Evolutionary conservation across 2,329 filamentous ascomycete genomes (phyloP), one percentile per base, ranked within the genome.

Genomic region (Akanthomyces uredinophilus): DNA sequence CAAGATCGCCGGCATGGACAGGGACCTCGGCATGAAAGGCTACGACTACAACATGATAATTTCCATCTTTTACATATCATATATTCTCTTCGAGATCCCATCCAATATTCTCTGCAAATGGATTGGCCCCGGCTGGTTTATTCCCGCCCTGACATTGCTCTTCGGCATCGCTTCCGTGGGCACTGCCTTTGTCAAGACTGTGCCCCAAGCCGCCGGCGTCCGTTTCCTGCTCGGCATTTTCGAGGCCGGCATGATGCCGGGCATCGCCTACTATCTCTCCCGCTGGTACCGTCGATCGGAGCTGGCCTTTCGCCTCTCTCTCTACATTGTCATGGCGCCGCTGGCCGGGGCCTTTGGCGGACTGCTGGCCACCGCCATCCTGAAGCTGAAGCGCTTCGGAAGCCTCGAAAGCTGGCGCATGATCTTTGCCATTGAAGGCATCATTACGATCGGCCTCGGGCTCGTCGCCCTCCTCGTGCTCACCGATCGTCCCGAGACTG

Each of bases 71-170:
- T 91, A 89, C 73, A 79, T 92, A 70, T 84, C 84, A 8, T 92
- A 92, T 73, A 90, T 91, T 67, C 29, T 91, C 53, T 89, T 89
- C 66, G 85, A 91, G 71, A 87, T 92, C 47, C 88, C 89, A 0
- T 80, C 79, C 61, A 91, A 86, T 65, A 80, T 91, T 63, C 72
- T 79, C 20, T 91, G 88, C 78, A 92, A 91, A 72, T 86, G 79
- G 77, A 76, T 91, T 5, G 88, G 88, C 0, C 89, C 89, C 0
- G 87, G 87, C 41, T 90, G 86, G 86, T 91, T 87, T 70, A 80
- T 91, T 20, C 88, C 89, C 0, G 70, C 77, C 4, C 83, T 82
- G 37, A 83, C 86, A 0, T 74, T 91, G 1, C 77, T 80, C 46
- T 91, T 90, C 66, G 88, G 87, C 6, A 75, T 86, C 50, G 78